These are phyloP conservation scores for Ogataea kodamae DNA, from an alignment of 805 yeast species.

Conservation along the genomic window DNA sequence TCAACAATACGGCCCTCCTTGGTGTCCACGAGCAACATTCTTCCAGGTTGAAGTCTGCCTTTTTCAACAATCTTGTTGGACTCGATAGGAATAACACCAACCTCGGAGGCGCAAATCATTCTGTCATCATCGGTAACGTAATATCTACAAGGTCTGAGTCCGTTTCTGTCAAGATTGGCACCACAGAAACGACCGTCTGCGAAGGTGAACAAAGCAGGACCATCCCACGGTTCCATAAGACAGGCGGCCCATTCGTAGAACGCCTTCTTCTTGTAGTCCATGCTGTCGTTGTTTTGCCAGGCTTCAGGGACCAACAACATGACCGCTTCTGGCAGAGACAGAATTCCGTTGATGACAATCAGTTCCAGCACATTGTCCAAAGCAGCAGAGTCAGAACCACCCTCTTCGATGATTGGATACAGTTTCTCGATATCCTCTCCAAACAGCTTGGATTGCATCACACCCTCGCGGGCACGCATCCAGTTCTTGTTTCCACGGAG, in stretches of 20 bases:
- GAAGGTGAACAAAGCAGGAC: constrained; percentile 95
- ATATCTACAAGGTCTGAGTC: constrained; percentile 96
- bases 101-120: constrained; percentile 97
- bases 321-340: constrained; percentile 93
- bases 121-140: constrained; percentile 92
- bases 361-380: constrained; percentile 93
- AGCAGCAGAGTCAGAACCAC: constrained; percentile 98
- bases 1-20: constrained; percentile 90
- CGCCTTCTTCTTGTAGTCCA: constrained; percentile 90
- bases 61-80: constrained; percentile 79
- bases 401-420: constrained; percentile 95
- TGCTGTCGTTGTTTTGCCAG: constrained; percentile 82
- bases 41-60: constrained; percentile 95
- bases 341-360: constrained; percentile 84
- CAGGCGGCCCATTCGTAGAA: constrained; percentile 99
- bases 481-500: constrained; percentile 97
- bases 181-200: constrained; percentile 98
- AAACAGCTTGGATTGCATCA: constrained; percentile 80
- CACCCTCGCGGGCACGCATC: constrained; percentile 99
- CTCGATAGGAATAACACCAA: constrained; percentile 90
- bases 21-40: constrained; percentile 93
- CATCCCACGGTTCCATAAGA: constrained; percentile 99
- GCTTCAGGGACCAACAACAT: constrained; percentile 98
- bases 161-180: constrained; percentile 96
- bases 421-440: constrained; percentile 89